phyloP scores from a whole-genome alignment of 345 rosid species.

The Kandelia obovata region DNA sequence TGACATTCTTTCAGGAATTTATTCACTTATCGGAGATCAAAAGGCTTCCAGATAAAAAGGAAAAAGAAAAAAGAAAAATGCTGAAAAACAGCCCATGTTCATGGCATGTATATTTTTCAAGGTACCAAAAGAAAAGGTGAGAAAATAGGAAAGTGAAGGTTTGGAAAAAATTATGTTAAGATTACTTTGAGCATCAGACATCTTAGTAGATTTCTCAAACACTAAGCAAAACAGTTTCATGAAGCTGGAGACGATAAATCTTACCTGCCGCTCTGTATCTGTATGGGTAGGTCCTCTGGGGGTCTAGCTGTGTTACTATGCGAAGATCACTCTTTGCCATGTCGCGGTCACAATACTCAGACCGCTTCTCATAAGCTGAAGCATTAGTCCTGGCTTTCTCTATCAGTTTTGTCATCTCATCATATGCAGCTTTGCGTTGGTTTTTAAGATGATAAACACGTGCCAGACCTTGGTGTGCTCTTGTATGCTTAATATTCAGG shows the following conservation, averaged over 20 bases:
- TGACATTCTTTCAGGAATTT: no score
- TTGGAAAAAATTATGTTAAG: no score
- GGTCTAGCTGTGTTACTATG: conserved; percentile 80
- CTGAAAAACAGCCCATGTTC: no score
- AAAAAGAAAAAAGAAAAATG: no score
- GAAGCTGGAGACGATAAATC: not conserved
- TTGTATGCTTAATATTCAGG: conserved; percentile 87
- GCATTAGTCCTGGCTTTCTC: conserved; percentile 89
- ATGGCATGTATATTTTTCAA: no score
- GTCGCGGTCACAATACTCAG: conserved; percentile 91
- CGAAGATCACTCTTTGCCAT: conserved; percentile 84
- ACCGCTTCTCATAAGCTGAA: conserved; percentile 90
- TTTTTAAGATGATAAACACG: conserved; percentile 82
- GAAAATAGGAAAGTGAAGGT: no score
- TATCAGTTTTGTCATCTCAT: conserved; percentile 96
- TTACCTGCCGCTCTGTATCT: conserved; percentile 96
- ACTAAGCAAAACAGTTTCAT: no score
- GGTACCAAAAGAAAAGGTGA: no score
- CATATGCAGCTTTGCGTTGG: conserved; percentile 80
- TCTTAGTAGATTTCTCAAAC: no score
- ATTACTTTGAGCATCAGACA: no score
- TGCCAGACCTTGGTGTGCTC: conserved; percentile 97
- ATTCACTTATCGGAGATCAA: no score
- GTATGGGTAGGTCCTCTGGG: conserved; percentile 93
- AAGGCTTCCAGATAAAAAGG: no score